Conservation (phyloP, 805 yeast genomes). For the Tetrapisispora nanseiensis region DNA sequence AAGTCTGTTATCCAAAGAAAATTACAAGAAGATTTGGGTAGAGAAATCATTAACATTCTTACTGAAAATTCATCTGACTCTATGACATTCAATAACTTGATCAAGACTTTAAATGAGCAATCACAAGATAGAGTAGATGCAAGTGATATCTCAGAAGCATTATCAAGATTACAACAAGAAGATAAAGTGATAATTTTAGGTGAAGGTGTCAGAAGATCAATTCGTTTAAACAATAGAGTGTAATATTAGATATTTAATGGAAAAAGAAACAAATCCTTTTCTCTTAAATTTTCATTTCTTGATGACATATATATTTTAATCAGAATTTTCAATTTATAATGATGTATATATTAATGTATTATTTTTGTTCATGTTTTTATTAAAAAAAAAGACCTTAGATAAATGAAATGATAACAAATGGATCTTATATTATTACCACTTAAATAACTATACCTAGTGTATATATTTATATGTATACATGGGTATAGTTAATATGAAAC, state of each 20-base stretch:
- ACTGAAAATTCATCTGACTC: constrained; percentile 40
- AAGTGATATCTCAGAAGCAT: constrained; percentile 55
- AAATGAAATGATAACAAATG: too few species aligned
- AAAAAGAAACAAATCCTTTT: background rate
- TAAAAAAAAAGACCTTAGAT: too few species aligned
- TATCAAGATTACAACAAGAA: constrained; percentile 61
- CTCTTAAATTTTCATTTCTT: background rate
- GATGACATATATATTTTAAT: too few species aligned
- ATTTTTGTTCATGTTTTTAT: background rate
- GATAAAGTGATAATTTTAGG: constrained; percentile 61
- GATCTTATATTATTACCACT: too few species aligned
- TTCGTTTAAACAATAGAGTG: constrained; percentile 32
- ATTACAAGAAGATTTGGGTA: constrained; percentile 59
- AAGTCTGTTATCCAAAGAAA: constrained; percentile 80
- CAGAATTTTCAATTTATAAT: too few species aligned
- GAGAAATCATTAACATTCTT: constrained; percentile 47
- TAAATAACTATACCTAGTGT: too few species aligned
- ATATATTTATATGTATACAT: too few species aligned
- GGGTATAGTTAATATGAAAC: too few species aligned
- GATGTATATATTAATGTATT: background rate
- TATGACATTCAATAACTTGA: constrained; percentile 50
- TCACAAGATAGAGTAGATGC: constrained; percentile 56
- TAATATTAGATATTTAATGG: background rate
- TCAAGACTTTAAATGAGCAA: constrained; percentile 51
- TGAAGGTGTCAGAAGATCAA: constrained; percentile 58